Base-by-base conservation (phyloP, 1,139 yeast genomes). In the Diutina scorzettiae region DNA sequence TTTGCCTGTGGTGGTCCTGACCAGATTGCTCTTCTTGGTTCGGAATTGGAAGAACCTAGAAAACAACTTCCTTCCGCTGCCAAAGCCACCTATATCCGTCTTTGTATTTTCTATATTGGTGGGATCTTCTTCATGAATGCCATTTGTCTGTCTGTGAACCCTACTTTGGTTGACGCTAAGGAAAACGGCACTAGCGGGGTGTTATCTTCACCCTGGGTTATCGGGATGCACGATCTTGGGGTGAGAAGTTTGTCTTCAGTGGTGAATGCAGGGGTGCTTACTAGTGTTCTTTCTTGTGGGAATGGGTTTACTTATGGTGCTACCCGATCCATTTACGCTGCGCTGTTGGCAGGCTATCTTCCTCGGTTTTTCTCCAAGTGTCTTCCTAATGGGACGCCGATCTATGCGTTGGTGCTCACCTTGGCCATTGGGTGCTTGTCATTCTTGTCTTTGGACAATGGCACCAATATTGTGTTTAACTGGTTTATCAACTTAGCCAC, bases 1-100 rank as follows among this genome's bases (percentile, higher is more conserved):
- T 64, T 63, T 45, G 54, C 66, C 23, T 70, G 70, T 47, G 64
- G 68, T 14, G 75, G 75, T 2, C 64, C 72, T 3, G 67, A 69
- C 47, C 48, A 62, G 40, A 53, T 64, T 44, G 63, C 59, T 5
- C 51, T 62, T 55, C 54, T 62, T 43, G 53, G 66, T 11, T 58
- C 64, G 33, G 70, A 64, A 50, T 57, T 63, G 21, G 43, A 52
- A 20, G 51, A 55, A 41, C 69, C 69, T 11, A 52, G 70, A 43
- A 60, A 53, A 39, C 56, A 52, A 27, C 59, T 64, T 27, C 61
- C 63, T 0, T 47, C 55, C 47, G 67, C 66, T 9, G 64, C 65
- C 28, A 58, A 53, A 47, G 56, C 66, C 48, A 56, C 65, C 2
- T 63, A 62, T 47, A 53, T 62, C 41, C 48, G 69, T 42, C 57